Base-by-base conservation (phyloP, 2,329 filamentous ascomycete genomes). In the Cordyceps farinosa region DNA sequence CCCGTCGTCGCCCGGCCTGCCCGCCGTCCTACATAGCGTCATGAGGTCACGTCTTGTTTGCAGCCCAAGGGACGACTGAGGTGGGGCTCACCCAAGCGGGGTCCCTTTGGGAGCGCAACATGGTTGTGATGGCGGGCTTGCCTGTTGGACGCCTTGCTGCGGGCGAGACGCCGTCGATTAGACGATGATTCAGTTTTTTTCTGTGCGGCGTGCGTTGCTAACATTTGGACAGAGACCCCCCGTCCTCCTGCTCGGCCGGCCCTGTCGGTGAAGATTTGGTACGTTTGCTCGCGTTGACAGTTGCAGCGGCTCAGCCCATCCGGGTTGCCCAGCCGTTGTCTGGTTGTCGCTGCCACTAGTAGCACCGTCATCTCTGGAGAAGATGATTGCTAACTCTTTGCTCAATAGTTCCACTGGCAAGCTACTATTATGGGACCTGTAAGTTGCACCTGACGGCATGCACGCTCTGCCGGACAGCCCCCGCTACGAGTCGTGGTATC, bases 371-470 rank as follows among this genome's bases (percentile, higher is more conserved):
- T 22, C 3, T n/a, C 17, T 48, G 29, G 45, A 13, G 34, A 29
- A 58, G 47, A 30, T 54, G 27, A 55, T 70, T 75, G 64, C 76
- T 70, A 17, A 48, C 60, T 45, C 30, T 8, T 45, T 52, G 7
- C 10, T 45, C 1, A 64, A 72, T 72, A 99, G 94, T 99, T 99
- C 77, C 95, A 98, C 88, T 99, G 95, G 95, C 95, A 99, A 89
- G 95, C 95, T 74, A 99, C 95, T 60, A 99, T 99, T 78, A 99
- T 99, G 95, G 95, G 95, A 80, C 95, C 95, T 77, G 92, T 96
- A 88, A 87, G 91, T 87, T 71, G 64, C 54, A 66, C 65, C 66
- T 60, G 62, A 63, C 64, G 63, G 56, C 32, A 54, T 34, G 34
- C 51, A 27, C 38, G 30, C 47, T n/a, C 4, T 30, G 50, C 5